Percentiles rank a stretch among this genome's conserved stretches.
phyloP scores from a whole-genome alignment of 2,329 filamentous ascomycete species.

The Diaporthe longicolla region DNA sequence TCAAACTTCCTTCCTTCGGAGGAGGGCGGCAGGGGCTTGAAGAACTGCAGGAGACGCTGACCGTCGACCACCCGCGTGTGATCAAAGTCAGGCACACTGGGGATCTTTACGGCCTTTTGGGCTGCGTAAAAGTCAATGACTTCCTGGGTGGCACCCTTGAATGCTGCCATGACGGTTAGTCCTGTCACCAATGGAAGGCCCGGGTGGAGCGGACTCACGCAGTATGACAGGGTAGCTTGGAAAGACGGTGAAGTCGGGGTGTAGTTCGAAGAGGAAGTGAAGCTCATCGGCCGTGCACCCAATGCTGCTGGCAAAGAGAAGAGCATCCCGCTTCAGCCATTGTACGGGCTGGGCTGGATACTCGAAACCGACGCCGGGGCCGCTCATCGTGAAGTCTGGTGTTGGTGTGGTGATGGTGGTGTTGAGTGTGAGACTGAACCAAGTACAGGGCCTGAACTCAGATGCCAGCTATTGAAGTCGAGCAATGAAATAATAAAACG shows the following conservation, averaged over 20 bases:
- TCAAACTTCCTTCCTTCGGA: constrained; percentile 83
- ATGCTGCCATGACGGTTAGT: constrained; percentile 61
- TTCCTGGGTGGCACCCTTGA: constrained; percentile 83
- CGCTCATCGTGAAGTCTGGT: constrained; percentile 55
- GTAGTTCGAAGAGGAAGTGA: constrained; percentile 92
- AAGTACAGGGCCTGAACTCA: constrained; percentile 34
- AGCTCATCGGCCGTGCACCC: constrained; percentile 87
- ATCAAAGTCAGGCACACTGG: constrained; percentile 83
- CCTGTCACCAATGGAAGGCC: not conserved
- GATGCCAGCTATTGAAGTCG: not conserved
- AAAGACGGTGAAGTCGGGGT: constrained; percentile 89
- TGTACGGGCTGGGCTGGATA: constrained; percentile 82
- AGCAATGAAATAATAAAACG: not conserved
- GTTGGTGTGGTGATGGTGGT: not conserved
- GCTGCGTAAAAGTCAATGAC: constrained; percentile 88
- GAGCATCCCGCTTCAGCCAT: constrained; percentile 89
- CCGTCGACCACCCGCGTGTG: constrained; percentile 82
- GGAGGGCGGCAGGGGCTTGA: constrained; percentile 80
- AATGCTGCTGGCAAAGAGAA: constrained; percentile 93
- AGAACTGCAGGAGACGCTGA: constrained; percentile 83
- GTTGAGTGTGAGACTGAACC: constrained; percentile 38
- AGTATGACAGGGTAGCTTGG: constrained; percentile 90
- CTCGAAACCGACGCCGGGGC: constrained; percentile 79
- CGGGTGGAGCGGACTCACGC: constrained; percentile 61
- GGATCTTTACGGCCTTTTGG: constrained; percentile 76